Evolutionary conservation across 2,329 filamentous ascomycete genomes (phyloP).

Genomic region (Neonectria faginata): DNA sequence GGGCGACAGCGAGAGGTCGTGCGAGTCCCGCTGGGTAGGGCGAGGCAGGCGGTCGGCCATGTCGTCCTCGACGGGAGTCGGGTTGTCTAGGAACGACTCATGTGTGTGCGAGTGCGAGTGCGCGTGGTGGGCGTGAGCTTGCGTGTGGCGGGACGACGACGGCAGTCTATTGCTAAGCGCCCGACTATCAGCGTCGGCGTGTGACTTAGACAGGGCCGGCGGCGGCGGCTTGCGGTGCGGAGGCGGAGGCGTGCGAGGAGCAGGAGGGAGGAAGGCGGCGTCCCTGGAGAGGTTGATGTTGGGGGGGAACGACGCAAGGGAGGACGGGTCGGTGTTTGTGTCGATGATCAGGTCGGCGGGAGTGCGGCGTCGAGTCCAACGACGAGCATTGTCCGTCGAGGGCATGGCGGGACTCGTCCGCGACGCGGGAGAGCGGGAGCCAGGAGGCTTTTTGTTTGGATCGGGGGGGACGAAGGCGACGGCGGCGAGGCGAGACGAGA

Average conservation of each 20-base stretch:
- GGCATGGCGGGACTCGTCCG: conserved; percentile 35
- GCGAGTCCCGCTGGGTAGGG: conserved; percentile 70
- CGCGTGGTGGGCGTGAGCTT: not conserved
- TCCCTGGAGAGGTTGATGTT: conserved; percentile 31
- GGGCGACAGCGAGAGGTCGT: conserved; percentile 86
- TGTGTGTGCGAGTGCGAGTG: conserved; percentile 29
- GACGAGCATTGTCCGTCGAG: conserved; percentile 45
- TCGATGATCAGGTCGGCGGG: conserved; percentile 43
- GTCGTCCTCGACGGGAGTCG: conserved; percentile 47
- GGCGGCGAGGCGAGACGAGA: conserved; percentile 23
- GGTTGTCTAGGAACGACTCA: conserved; percentile 48
- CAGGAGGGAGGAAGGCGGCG: conserved; percentile 20
- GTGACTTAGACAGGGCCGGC: conserved; percentile 39
- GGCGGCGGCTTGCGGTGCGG: conserved; percentile 33
- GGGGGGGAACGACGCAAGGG: conserved; percentile 36
- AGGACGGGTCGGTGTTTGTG: conserved; percentile 38
- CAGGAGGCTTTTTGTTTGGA: conserved; percentile 39
- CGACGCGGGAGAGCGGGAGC: conserved; percentile 25
- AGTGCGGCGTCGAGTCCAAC: conserved; percentile 40
- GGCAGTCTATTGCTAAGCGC: conserved; percentile 41
- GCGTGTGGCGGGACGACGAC: conserved; percentile 33
- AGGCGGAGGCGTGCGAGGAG: conserved; percentile 39
- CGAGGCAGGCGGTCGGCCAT: conserved; percentile 44
- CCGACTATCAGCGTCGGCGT: conserved; percentile 39
- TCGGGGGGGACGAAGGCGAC: conserved; percentile 24